These are phyloP conservation scores for Arxiozyma heterogenica DNA, from an alignment of 1,139 yeast species.

Conservation along the genomic window DNA sequence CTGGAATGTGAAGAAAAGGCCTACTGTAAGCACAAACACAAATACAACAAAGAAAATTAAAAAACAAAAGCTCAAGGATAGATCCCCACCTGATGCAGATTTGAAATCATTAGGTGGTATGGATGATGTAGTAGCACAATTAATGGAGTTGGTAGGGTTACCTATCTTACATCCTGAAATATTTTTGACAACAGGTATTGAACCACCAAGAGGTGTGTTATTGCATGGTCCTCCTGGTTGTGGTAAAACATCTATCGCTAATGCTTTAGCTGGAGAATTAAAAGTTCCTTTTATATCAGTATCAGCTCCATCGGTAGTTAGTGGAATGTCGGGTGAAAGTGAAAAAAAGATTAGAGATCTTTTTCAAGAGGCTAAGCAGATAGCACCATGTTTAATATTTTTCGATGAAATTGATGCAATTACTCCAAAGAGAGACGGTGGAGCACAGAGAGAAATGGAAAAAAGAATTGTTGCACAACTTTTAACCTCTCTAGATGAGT, in stretches of 20 bases:
- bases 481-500: slow-evolving; percentile 87
- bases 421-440: slow-evolving; percentile 90
- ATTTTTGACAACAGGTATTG: slow-evolving; percentile 78
- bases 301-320: slow-evolving; percentile 92
- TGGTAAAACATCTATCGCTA: slow-evolving; percentile 94
- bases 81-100: slow-evolving; percentile 61
- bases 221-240: slow-evolving; percentile 99
- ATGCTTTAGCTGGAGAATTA: slow-evolving; percentile 90
- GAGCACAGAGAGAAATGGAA: slow-evolving; percentile 98
- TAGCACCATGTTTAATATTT: slow-evolving; percentile 89
- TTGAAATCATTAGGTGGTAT: slow-evolving; percentile 82
- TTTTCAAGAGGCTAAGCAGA: slow-evolving; percentile 80
- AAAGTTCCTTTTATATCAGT: slow-evolving; percentile 86
- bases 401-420: slow-evolving; percentile 97
- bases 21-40: slow-evolving; percentile 8
- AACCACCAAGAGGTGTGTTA: slow-evolving; percentile 93
- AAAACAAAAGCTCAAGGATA: slow-evolving; percentile 39
- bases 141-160: slow-evolving; percentile 82
- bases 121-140: slow-evolving; percentile 69
- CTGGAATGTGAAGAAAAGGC: slow-evolving; percentile 39
- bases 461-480: slow-evolving; percentile 92
- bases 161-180: slow-evolving; percentile 93
- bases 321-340: slow-evolving; percentile 99
- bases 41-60: slow-evolving; percentile 23
- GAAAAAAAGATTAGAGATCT: slow-evolving; percentile 89